Evolutionary conservation across 768 basidiomycete genomes (phyloP), one percentile per base, ranked within the genome.

Genomic region (Russula vinacea): DNA sequence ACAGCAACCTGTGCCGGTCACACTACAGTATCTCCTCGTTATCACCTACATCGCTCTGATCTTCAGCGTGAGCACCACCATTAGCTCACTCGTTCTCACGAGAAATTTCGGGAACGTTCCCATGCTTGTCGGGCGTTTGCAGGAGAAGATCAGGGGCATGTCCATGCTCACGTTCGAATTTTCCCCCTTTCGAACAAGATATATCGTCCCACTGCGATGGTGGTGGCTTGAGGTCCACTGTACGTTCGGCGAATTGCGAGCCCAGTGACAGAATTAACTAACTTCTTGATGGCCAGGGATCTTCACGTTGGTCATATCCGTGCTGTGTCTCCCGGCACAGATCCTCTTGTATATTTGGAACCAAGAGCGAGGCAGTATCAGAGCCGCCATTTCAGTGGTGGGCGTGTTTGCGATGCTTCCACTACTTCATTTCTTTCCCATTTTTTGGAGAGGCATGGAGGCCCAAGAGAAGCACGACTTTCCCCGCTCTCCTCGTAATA

Each of bases 11-110:
- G 5, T 17, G 11, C 57, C 45, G 13, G 47, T 14, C 37, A 54
- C 49, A 4, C 26, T 66, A 17, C 26, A 54, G 32, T 55, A 26
- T 19, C 65, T 68, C 24, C 47, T 62, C 24, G 47, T 62, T 16
- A 58, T 68, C 63, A 56, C 67, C 49, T 68, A 68, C 57, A n/a
- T 61, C 26, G 44, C 67, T 5, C 58, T 68, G n/a, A 44, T 68
- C 60, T 66, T 68, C 60, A 62, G 67, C 61, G 44, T 61, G 35
- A 62, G 61, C 53, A 35, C 60, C n/a, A 68, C 64, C 9, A 66
- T 68, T 47, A 62, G 44, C 53, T 68, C 67, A 14, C 58, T 66
- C 32, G 47, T 68, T 6, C 67, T 68, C 54, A 68, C 55, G 14
- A 57, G 56, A 24, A 62, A 59, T n/a, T 62, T 66, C 11, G 64